A percentile compares a stretch with the other conserved stretches of the same genome.
These are phyloP conservation scores for Podila clonocystis DNA, from an alignment of 192 early-diverging fungal species.

Conservation along the genomic window DNA sequence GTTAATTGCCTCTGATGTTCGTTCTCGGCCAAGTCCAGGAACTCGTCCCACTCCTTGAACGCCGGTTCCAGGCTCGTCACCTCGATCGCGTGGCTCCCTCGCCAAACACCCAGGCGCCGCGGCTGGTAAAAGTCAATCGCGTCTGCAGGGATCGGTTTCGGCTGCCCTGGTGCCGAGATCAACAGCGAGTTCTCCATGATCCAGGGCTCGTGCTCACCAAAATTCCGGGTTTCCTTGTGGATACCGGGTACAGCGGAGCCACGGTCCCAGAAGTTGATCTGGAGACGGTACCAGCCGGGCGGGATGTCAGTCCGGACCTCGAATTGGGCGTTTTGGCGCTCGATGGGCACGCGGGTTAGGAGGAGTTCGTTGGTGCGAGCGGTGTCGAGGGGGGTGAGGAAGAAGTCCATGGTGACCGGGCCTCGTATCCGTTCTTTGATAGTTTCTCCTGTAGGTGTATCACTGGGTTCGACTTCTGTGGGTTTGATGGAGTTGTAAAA, in stretches of 20 bases:
- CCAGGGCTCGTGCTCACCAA: conserved; percentile 1
- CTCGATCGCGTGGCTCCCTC: conserved; percentile 30
- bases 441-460: background rate
- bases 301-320: conserved; percentile 17
- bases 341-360: conserved; percentile 11
- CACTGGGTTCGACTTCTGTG: background rate
- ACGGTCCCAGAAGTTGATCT: conserved; percentile 33
- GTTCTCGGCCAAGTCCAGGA: conserved; percentile 11
- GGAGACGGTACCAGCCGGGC: conserved; percentile 29
- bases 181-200: background rate
- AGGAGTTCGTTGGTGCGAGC: conserved; percentile 19
- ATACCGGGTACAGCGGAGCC: background rate
- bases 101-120: conserved; percentile 21
- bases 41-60: conserved; percentile 25
- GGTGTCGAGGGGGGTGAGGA: conserved; percentile 26
- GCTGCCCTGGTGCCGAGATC: background rate
- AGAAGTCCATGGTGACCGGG: conserved; percentile 19
- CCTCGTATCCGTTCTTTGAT: background rate
- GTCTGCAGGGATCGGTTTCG: background rate
- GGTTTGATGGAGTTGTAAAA: background rate
- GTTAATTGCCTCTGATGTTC: conserved; percentile 11
- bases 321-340: background rate
- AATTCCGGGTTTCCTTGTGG: background rate
- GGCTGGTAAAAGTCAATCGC: conserved; percentile 4
- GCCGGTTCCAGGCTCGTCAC: conserved; percentile 5